Evolutionary conservation across 352 stramenopile genomes (phyloP).

Genomic region (Phytopythium ostracodes): DNA sequence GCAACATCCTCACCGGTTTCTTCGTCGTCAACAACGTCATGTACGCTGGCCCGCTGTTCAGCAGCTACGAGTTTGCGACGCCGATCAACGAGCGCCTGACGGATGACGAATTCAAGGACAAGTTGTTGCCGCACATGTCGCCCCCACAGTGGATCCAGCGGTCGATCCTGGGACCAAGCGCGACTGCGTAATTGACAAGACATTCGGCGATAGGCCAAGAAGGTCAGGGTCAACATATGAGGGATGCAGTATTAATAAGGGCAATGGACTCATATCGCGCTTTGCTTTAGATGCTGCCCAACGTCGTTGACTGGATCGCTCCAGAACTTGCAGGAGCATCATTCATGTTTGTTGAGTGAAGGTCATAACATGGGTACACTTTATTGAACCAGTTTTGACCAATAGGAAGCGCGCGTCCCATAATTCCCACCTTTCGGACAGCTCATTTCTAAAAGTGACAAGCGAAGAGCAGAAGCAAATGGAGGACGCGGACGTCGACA

Average conservation of each 20-base stretch:
- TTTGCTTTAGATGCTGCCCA: too few species aligned
- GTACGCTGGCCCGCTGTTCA: conserved; percentile 35
- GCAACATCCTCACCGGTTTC: conserved; percentile 20
- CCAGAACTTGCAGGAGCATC: neutral
- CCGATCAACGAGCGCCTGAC: conserved; percentile 22
- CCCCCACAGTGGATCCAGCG: neutral
- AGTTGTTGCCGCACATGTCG: neutral
- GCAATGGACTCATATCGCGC: too few species aligned
- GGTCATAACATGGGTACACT: conserved; percentile 1
- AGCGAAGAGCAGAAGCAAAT: neutral
- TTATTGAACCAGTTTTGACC: neutral
- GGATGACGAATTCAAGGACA: conserved; percentile 18
- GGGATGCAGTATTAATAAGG: too few species aligned
- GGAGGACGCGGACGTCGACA: conserved; percentile 4
- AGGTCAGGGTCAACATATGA: too few species aligned
- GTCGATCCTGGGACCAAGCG: neutral
- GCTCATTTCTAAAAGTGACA: neutral
- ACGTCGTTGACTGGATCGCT: too few species aligned
- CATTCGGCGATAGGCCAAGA: too few species aligned
- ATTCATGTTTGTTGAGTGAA: neutral
- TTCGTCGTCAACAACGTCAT: conserved; percentile 25
- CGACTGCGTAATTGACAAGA: too few species aligned
- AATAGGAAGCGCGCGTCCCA: neutral
- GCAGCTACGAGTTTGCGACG: conserved; percentile 33
- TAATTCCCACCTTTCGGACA: neutral